Percentiles rank a stretch among this genome's conserved stretches.
These are phyloP conservation scores for Fusarium euwallaceae DNA, from an alignment of 2,329 filamentous ascomycete genomes.

Conservation along the genomic window DNA sequence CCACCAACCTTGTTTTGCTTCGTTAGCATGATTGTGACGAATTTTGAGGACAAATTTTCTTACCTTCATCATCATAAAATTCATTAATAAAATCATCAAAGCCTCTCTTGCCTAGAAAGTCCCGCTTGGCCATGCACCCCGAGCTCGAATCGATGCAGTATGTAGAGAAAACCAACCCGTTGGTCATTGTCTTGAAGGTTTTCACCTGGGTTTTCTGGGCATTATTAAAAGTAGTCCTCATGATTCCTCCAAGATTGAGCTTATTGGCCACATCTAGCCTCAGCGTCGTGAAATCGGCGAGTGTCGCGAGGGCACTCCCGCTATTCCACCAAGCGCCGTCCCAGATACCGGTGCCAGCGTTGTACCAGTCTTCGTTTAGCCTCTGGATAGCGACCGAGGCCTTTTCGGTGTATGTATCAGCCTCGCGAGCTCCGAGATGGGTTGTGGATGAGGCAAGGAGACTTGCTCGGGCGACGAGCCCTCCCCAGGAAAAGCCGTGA, in stretches of 20 bases:
- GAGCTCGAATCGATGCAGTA: slow-evolving; percentile 51
- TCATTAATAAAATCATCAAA: slow-evolving; percentile 62
- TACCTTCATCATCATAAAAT: slow-evolving; percentile 68
- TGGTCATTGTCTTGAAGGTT: slow-evolving; percentile 55
- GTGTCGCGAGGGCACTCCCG: slow-evolving; percentile 73
- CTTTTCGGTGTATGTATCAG: slow-evolving; percentile 50
- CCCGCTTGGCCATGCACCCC: slow-evolving; percentile 51
- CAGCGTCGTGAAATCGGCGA: slow-evolving; percentile 66
- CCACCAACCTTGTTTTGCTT: slow-evolving; percentile 65
- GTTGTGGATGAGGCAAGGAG: slow-evolving; percentile 30
- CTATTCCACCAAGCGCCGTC: slow-evolving; percentile 79
- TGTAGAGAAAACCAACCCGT: slow-evolving; percentile 54
- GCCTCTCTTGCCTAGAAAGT: slow-evolving; percentile 51
- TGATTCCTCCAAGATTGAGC: slow-evolving; percentile 56
- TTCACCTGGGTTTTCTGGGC: slow-evolving; percentile 58
- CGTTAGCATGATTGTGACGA: not conserved
- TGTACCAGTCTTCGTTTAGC: slow-evolving; percentile 72
- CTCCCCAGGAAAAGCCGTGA: slow-evolving; percentile 41
- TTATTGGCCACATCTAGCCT: slow-evolving; percentile 51
- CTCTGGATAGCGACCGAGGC: slow-evolving; percentile 53
- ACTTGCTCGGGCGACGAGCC: slow-evolving; percentile 37
- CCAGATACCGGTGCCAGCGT: slow-evolving; percentile 72
- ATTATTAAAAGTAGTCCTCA: slow-evolving; percentile 60
- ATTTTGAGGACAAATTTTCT: no score
- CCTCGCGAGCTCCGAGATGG: slow-evolving; percentile 29